A percentile compares a stretch with the other conserved stretches of the same genome.
Conservation (phyloP, 1,139 yeast genomes). For the Lodderomyces metapsilosis region DNA sequence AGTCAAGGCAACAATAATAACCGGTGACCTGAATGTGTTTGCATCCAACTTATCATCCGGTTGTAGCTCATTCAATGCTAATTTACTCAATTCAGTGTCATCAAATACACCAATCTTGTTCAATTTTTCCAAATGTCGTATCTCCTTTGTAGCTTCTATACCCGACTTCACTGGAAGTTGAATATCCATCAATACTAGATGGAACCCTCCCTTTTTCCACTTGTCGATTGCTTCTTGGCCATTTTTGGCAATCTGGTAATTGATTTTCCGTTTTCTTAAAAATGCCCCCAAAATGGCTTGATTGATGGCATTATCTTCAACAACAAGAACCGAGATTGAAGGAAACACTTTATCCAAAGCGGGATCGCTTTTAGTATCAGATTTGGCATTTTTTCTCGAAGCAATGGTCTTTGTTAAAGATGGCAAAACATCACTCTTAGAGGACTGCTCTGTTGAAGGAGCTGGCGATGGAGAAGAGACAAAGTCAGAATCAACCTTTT, state of each 20-base stretch:
- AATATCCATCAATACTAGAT: constrained; percentile 53
- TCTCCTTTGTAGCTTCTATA: constrained; percentile 43
- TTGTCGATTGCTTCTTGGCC: constrained; percentile 50
- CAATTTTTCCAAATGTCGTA: constrained; percentile 71
- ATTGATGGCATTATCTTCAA: constrained; percentile 93
- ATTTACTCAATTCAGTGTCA: constrained; percentile 33
- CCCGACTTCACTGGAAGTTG: constrained; percentile 59
- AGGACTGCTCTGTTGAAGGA: neutral
- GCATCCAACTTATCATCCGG: constrained; percentile 52
- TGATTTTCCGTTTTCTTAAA: constrained; percentile 79
- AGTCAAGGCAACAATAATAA: constrained; percentile 92
- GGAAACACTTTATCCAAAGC: constrained; percentile 59
- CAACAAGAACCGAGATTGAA: constrained; percentile 85
- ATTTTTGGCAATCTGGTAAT: constrained; percentile 68
- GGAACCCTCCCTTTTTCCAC: constrained; percentile 41
- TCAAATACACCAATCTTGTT: constrained; percentile 84
- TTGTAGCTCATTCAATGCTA: constrained; percentile 22
- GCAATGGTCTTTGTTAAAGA: constrained; percentile 2
- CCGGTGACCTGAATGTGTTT: constrained; percentile 76
- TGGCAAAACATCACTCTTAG: neutral
- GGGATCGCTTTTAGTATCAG: constrained; percentile 13
- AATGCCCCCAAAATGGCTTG: constrained; percentile 93
- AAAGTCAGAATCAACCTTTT: neutral
- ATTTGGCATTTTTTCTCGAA: constrained; percentile 1
- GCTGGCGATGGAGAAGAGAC: constrained; percentile 6